Base-by-base conservation (phyloP, 371 early-diverging fungal genomes). In the Neoconidiobolus thromboides region DNA sequence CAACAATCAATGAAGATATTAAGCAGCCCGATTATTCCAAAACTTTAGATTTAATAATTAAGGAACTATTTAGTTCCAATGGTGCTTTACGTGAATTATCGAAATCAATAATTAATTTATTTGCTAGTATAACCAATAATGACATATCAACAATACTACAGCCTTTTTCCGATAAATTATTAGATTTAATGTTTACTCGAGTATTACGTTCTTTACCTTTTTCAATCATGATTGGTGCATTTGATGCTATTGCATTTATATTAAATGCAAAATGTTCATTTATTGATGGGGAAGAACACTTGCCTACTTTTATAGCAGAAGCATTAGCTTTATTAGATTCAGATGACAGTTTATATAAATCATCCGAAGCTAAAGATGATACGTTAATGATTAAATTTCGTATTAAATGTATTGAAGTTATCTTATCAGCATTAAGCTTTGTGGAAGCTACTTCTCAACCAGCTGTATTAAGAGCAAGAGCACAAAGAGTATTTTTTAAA, bases 401-500 rank as follows among this genome's bases (percentile, higher is more conserved):
- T 14, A 86, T 92, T 42, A 93, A 92, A 1, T 98, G 98, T 67
- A 91, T 98, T 68, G 84, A 88, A 61, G 77, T 98, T 43, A 77
- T 98, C 14, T 86, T 95, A 0, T 85, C 94, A 1, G 95, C 94
- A 1, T 89, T 97, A 86, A 77, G 83, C 0, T 86, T 83, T 48
- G 67, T 85, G 4, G 99, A 96, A 55, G 86, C 88, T 37, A 73
- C 70, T 12, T 78, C 82, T 15, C 75, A 82, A 51, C 87, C 91
- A 65, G 77, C 73, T 10, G 76, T 75, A 14, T 87, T 85, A 0
- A 78, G 93, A 14, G 81, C 85, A 1, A 82, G 96, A 42, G 95
- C 98, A 43, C 91, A 94, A 47, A 81, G 89, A 5, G 91, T 98
- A 12, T 98, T 98, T 65, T 98, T 98, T 79, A 97, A 96, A 71